These are phyloP conservation scores for Triticum urartu DNA, from an alignment of 176 grass and related monocot species.

Conservation along the genomic window DNA sequence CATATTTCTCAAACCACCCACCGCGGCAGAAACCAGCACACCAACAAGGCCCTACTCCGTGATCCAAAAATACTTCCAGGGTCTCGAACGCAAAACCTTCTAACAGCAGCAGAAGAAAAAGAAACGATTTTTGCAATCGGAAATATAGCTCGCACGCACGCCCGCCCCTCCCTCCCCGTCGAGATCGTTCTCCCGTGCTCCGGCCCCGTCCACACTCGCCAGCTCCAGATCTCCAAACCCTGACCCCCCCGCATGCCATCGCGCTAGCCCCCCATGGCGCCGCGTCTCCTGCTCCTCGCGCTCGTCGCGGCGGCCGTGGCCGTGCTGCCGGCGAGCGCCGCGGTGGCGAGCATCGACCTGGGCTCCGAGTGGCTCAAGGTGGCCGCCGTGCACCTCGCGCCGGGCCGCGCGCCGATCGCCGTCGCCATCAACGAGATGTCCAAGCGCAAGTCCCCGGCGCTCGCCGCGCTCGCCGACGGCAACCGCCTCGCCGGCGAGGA, in stretches of 20 bases:
- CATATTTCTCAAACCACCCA: background rate
- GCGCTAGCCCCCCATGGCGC: conserved; percentile 31
- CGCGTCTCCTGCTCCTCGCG: conserved; percentile 11
- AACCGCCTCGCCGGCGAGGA: conserved; percentile 91
- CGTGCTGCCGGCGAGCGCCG: conserved; percentile 50
- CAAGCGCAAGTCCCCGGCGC: conserved; percentile 94
- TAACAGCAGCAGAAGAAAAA: background rate
- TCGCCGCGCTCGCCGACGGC: conserved; percentile 64
- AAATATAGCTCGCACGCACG: conserved; percentile 34
- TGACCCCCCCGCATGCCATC: conserved; percentile 35
- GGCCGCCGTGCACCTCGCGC: conserved; percentile 84
- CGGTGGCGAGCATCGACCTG: conserved; percentile 93
- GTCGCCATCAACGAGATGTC: conserved; percentile 99
- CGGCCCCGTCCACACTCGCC: conserved; percentile 21
- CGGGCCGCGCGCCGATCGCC: conserved; percentile 66
- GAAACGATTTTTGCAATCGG: background rate
- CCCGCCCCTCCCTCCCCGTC: conserved; percentile 24
- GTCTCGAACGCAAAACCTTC: background rate
- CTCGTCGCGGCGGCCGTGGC: conserved; percentile 26
- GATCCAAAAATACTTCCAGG: background rate
- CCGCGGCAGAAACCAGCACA: background rate
- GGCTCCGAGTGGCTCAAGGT: conserved; percentile 98
- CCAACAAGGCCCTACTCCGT: too few species aligned
- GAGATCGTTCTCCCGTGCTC: conserved; percentile 33
- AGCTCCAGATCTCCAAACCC: conserved; percentile 46